Evolutionary conservation across 306 rosid genomes (phyloP), one percentile per base, ranked within the genome.

Genomic region (Notholithocarpus densiflorus): DNA sequence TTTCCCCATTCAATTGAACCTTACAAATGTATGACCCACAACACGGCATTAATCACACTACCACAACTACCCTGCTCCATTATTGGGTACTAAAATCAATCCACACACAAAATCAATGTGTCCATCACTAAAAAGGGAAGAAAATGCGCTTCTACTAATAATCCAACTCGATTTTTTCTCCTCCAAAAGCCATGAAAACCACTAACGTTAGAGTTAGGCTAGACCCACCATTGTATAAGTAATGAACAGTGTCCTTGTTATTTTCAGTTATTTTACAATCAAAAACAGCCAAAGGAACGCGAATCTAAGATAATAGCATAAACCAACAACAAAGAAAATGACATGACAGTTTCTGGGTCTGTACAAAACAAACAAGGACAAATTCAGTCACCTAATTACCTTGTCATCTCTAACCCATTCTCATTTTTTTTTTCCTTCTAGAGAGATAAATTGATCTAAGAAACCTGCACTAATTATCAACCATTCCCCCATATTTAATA

Each of bases 281-380:
- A 73, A 73, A 80, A 84, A 73, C 56, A 21, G 45, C 82, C 74
- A 80, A 78, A 80, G 79, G 71, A 80, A 81, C 83, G 76, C 60
- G 83, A 83, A 88, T 87, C 90, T 74, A 75, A 83, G 84, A 85
- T 69, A 84, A 78, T 72, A 76, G 56, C 88, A 82, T 74, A 81
- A 80, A 53, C 82, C 84, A 82, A 82, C 88, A 79, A 84, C 53
- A 32, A 81, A 82, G 80, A 85, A 86, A 81, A 80, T 27, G 82
- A 82, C 86, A 80, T 75, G 78, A 88, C 83, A 84, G 84, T 88
- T 88, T 76, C 84, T 72, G 78, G 88, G 82, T 85, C 95, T 91
- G 93, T 91, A 91, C 93, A 91, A 87, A 79, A 84, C 88, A 84
- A 84, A 74, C 73, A 81, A 74, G 87, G 86, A 85, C 83, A 86